Evolutionary conservation across 2,329 filamentous ascomycete genomes (phyloP).

Genomic region (Claviceps quebecensis): DNA sequence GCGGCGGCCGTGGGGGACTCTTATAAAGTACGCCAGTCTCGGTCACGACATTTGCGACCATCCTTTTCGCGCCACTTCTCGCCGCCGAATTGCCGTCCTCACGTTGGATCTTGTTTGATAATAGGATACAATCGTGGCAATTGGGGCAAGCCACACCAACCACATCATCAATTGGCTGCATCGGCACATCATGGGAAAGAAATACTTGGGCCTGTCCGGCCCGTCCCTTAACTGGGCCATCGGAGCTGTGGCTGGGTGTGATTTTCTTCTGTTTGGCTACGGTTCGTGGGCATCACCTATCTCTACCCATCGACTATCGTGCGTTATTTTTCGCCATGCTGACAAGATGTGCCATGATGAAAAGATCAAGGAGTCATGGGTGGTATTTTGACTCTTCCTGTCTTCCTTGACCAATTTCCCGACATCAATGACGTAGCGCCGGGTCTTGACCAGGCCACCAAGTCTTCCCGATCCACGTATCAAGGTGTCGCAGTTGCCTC

Average conservation of each 20-base stretch:
- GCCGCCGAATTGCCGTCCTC: no score
- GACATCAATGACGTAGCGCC: conserved; percentile 29
- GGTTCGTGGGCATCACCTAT: conserved; percentile 22
- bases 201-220: conserved; percentile 53
- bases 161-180: neutral
- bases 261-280: conserved; percentile 51
- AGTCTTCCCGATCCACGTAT: conserved; percentile 32
- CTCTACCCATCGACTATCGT: neutral
- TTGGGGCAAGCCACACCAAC: neutral
- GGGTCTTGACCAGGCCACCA: conserved; percentile 21
- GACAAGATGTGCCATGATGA: neutral
- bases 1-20: no score
- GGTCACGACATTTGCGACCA: no score
- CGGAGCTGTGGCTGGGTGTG: conserved; percentile 55
- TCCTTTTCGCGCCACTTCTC: no score
- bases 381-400: conserved; percentile 53
- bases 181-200: conserved; percentile 16
- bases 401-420: conserved; percentile 45
- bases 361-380: conserved; percentile 66
- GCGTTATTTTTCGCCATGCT: neutral
- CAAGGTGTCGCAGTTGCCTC: conserved; percentile 41
- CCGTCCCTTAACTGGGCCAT: conserved; percentile 53
- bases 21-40: no score
- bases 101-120: no score
- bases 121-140: neutral